These are phyloP conservation scores for Coemansia sp. DNA, from an alignment of 192 early-diverging fungal genomes.

Conservation along the genomic window DNA sequence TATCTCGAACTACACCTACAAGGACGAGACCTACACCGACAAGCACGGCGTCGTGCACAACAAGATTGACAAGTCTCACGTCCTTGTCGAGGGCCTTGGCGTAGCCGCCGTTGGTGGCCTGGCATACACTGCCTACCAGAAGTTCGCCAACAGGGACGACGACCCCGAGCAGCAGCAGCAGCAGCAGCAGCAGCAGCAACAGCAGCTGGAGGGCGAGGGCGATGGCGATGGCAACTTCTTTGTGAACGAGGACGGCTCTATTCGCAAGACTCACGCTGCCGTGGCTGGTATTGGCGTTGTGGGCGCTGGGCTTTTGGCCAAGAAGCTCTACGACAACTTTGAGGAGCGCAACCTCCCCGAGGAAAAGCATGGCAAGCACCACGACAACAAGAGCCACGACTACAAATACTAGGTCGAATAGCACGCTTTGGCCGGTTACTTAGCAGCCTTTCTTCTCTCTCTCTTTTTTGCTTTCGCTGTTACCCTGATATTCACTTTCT, in stretches of 20 bases:
- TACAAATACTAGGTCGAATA: not conserved
- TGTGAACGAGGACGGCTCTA: slow-evolving; percentile 22
- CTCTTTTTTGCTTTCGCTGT: not conserved
- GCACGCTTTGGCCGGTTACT: no score
- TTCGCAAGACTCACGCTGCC: slow-evolving; percentile 27
- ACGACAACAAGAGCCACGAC: slow-evolving; percentile 4
- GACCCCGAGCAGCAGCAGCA: not conserved
- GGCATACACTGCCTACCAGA: slow-evolving; percentile 6
- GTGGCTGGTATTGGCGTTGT: slow-evolving; percentile 17
- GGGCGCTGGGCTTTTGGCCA: slow-evolving; percentile 14
- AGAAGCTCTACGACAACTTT: slow-evolving; percentile 28
- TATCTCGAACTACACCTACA: not conserved
- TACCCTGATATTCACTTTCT: not conserved
- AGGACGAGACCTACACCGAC: slow-evolving; percentile 8
- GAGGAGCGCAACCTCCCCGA: slow-evolving; percentile 14
- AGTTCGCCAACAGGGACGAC: not conserved
- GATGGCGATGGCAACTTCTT: slow-evolving; percentile 13
- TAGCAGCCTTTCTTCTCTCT: not conserved
- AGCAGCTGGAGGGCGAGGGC: not conserved
- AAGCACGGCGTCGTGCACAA: slow-evolving; percentile 2
- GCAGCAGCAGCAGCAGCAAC: not conserved
- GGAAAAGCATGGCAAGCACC: slow-evolving; percentile 10
- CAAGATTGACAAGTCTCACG: slow-evolving; percentile 13
- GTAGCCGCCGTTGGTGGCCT: not conserved
- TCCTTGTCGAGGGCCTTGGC: slow-evolving; percentile 1